phyloP scores from a whole-genome alignment of 768 basidiomycete species.

The Cystofilobasidium ferigula region DNA sequence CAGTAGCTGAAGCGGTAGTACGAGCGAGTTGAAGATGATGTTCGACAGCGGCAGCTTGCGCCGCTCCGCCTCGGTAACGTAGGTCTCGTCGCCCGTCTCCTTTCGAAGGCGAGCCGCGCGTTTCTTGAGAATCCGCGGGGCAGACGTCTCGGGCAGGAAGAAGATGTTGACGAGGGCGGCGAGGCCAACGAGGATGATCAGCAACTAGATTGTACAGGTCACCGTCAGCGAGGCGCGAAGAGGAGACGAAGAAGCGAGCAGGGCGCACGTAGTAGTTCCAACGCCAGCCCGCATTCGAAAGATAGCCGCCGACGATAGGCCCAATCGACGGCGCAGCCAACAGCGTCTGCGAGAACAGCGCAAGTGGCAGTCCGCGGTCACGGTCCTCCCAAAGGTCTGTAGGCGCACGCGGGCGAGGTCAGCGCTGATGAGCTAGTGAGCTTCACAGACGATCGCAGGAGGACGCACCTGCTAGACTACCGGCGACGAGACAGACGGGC shows the following conservation, averaged over 20 bases:
- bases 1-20: conserved; percentile 32
- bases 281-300: conserved; percentile 2
- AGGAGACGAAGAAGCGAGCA: too few relatives aligned
- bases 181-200: not conserved
- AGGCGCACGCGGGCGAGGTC: not conserved
- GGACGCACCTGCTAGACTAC: conserved; percentile 30
- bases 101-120: conserved; percentile 27
- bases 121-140: conserved; percentile 1
- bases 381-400: conserved; percentile 32
- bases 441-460: conserved; percentile 31
- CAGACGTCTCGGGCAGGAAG: conserved; percentile 22
- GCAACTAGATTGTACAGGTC: too few relatives aligned
- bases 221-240: too few relatives aligned
- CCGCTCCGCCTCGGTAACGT: conserved; percentile 32
- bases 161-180: not conserved
- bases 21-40: conserved; percentile 30
- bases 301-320: conserved; percentile 15
- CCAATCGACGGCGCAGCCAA: conserved; percentile 23
- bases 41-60: conserved; percentile 29
- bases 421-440: conserved; percentile 31
- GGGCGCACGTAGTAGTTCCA: conserved; percentile 8
- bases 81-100: conserved; percentile 27
- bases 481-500: conserved; percentile 33
- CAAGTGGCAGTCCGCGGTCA: conserved; percentile 35
- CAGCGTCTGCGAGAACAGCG: conserved; percentile 33